Base-by-base conservation (phyloP, 2,329 filamentous ascomycete genomes). In the Lecanicillium sp. region DNA sequence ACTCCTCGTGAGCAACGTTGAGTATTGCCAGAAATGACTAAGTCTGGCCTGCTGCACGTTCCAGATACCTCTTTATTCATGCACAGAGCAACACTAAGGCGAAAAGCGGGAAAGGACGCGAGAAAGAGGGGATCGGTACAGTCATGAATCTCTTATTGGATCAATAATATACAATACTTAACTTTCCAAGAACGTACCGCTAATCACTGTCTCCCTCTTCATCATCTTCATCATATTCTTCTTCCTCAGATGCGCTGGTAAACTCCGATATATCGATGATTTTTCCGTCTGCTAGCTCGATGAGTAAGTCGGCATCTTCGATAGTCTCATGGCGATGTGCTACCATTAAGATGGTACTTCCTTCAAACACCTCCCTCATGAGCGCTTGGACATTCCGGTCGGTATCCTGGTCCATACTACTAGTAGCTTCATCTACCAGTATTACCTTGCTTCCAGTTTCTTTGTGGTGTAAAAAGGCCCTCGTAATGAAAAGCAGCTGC, bases 381-480 rank as follows among this genome's bases (percentile, higher is more conserved):
- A 15, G 30, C 7, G 13, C 10, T 10, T 42, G 13, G 5, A 32
- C 32, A 12, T 15, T 9, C 12, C 7, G 13, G n/a, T 42, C 40
- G 0, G 35, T 42, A 1, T 19, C 14, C 1, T 17, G 14, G 15
- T 42, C 40, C 5, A 38, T 12, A 17, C 36, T 42, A 15, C 40
- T 42, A 4, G 40, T 42, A 1, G 35, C 35, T 19, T 42, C 40
- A 17, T 42, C 40, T 2, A 36, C 27, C 5, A 42, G 12, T 2
- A 42, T 10, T 2, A 42, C 3, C 5, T n/a, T 36, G 13, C 5
- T 13, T 4, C 33, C 20, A 1, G 32, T 39, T 8, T 35, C 31
- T 2, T 51, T 49, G 9, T 48, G 49, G 3, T 49, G 45, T 10
- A 42, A 4, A 8, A 42, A 32, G 3, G 40, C 40, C 11, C 40